phyloP scores from a whole-genome alignment of 495 filamentous ascomycete species.

The Aspergillus bertholletiae region DNA sequence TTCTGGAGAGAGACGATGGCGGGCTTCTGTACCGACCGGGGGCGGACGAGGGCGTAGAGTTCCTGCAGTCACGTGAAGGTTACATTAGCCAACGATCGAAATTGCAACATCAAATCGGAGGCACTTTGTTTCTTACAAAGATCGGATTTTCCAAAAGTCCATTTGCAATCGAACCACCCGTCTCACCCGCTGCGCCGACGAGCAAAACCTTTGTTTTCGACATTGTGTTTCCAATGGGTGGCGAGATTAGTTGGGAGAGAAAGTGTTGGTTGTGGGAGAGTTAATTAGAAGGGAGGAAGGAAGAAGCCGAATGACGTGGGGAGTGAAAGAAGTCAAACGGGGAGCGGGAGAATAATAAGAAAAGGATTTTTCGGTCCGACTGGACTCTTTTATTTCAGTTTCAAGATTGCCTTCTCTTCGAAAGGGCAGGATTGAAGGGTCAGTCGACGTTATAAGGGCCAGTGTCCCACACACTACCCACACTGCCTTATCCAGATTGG shows the following conservation, averaged over 20 bases:
- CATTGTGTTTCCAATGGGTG: constrained; percentile 25
- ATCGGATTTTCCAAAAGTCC: constrained; percentile 37
- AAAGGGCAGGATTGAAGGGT: constrained; percentile 17
- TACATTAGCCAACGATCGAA: neutral
- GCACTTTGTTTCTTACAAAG: constrained; percentile 30
- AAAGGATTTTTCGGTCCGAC: constrained; percentile 7
- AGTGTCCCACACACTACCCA: constrained; percentile 33
- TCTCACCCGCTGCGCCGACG: constrained; percentile 47
- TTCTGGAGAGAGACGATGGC: constrained; percentile 37
- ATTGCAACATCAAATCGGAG: neutral
- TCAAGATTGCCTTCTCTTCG: neutral
- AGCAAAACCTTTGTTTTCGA: constrained; percentile 43
- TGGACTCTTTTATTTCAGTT: constrained; percentile 3
- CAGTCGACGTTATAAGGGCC: constrained; percentile 36
- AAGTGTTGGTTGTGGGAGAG: neutral
- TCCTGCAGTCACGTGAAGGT: constrained; percentile 30
- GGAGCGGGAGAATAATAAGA: constrained; percentile 11
- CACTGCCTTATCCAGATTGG: constrained; percentile 33
- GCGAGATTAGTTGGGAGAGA: neutral
- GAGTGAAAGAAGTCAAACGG: constrained; percentile 1
- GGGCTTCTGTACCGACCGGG: constrained; percentile 46
- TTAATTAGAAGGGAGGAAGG: neutral
- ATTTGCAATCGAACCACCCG: constrained; percentile 47
- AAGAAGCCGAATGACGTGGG: constrained; percentile 3
- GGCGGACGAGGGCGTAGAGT: constrained; percentile 46